These are phyloP conservation scores for Gymnopilus junonius DNA, from an alignment of 768 basidiomycete species.

Conservation along the genomic window DNA sequence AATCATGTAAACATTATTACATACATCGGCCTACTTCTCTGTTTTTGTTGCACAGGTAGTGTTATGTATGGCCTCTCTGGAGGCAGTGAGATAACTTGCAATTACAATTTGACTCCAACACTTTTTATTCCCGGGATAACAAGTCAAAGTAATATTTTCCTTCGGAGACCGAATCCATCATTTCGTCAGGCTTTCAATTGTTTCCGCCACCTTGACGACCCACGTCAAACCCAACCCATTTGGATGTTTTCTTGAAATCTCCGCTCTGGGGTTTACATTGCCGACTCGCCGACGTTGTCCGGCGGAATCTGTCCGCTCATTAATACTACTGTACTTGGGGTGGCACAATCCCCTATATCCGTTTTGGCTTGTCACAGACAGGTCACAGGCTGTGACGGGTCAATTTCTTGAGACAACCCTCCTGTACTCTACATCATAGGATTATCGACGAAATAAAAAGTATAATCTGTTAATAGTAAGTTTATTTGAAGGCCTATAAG, in stretches of 20 bases:
- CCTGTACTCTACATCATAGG: neutral
- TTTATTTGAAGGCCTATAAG: neutral
- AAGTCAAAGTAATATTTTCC: neutral
- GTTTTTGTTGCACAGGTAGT: neutral
- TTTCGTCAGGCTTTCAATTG: neutral
- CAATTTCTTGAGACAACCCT: neutral
- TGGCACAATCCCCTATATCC: neutral
- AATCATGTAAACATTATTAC: no score
- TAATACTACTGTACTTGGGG: no score
- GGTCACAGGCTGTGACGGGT: neutral
- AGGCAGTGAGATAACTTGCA: neutral
- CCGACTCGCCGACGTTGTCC: neutral
- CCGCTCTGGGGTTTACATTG: neutral
- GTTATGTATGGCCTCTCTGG: neutral
- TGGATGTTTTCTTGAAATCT: neutral
- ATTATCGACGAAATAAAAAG: neutral
- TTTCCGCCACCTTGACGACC: constrained; percentile 1
- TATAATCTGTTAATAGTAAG: neutral
- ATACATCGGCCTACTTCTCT: neutral
- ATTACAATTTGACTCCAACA: neutral
- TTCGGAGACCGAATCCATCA: neutral
- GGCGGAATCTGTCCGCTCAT: no score
- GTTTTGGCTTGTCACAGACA: neutral
- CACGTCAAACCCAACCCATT: constrained; percentile 2
- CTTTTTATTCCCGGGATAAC: neutral